phyloP scores from a whole-genome alignment of 305 asterid species.

The Fraxinus baroniana region DNA sequence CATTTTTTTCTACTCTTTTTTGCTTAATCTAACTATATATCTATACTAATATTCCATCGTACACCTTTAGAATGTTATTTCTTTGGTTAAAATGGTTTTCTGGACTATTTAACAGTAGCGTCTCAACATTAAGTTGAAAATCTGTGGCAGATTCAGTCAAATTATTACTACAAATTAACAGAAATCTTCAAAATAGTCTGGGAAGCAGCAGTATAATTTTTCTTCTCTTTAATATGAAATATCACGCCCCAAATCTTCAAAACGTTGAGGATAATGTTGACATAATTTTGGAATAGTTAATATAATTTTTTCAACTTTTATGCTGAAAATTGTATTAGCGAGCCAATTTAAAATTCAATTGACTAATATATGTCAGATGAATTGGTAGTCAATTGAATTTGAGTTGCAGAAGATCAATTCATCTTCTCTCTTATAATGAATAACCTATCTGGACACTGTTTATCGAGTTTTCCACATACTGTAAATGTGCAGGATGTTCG shows the following conservation, averaged over 20 bases:
- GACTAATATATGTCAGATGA: neutral
- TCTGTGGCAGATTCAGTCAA: neutral
- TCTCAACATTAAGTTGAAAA: neutral
- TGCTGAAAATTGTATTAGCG: neutral
- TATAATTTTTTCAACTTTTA: neutral
- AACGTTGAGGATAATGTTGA: neutral
- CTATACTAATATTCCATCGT: neutral
- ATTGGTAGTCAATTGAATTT: neutral
- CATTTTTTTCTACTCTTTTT: neutral
- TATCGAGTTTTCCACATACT: neutral
- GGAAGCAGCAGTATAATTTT: neutral
- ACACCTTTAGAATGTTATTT: slow-evolving; percentile 16
- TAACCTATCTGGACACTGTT: neutral
- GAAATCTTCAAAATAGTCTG: neutral
- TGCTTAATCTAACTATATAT: neutral
- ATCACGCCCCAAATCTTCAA: neutral
- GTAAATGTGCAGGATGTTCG: slow-evolving; percentile 76
- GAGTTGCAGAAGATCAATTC: neutral
- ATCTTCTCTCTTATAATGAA: neutral
- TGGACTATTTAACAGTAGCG: neutral
- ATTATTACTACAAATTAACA: neutral
- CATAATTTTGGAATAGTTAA: neutral
- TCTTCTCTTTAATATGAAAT: neutral
- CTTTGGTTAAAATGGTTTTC: neutral
- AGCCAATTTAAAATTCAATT: neutral